Conservation (phyloP, 1,284 basidiomycete genomes). For the Moesziomyces sp. region DNA sequence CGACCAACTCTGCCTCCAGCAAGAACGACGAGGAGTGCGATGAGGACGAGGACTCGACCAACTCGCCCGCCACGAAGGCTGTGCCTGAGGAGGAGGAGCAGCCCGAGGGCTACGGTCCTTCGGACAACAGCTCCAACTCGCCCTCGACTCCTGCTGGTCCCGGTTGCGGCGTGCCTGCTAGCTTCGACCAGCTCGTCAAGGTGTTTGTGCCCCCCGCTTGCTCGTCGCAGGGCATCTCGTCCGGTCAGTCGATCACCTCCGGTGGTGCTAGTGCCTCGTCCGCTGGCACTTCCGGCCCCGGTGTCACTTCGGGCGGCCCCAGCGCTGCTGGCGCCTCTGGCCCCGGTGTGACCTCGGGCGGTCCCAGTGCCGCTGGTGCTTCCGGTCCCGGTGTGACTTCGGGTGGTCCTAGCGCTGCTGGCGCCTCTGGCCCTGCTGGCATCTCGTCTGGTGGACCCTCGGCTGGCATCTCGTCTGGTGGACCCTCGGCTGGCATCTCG, state of each 20-base stretch:
- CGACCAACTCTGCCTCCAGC: no score
- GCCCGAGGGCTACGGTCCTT: background rate
- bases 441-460: conserved; percentile 12
- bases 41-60: background rate
- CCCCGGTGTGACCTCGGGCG: conserved; percentile 12
- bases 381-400: conserved; percentile 10
- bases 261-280: conserved; percentile 6
- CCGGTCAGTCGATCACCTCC: conserved; percentile 9
- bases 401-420: conserved; percentile 4
- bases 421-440: conserved; percentile 1
- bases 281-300: background rate
- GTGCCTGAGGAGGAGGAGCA: background rate
- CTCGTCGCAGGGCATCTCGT: conserved; percentile 3
- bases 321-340: background rate
- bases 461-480: background rate
- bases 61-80: background rate
- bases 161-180: conserved; percentile 9
- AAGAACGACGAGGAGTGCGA: background rate
- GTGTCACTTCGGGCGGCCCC: conserved; percentile 14
- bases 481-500: background rate
- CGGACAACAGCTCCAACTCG: background rate
- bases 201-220: conserved; percentile 10
- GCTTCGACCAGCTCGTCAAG: conserved; percentile 21
- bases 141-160: no score
- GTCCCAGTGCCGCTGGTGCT: background rate